Percentiles rank a stretch among this genome's conserved stretches.
Evolutionary conservation across 495 filamentous ascomycete genomes (phyloP).

Genomic region (Cudoniella acicularis): DNA sequence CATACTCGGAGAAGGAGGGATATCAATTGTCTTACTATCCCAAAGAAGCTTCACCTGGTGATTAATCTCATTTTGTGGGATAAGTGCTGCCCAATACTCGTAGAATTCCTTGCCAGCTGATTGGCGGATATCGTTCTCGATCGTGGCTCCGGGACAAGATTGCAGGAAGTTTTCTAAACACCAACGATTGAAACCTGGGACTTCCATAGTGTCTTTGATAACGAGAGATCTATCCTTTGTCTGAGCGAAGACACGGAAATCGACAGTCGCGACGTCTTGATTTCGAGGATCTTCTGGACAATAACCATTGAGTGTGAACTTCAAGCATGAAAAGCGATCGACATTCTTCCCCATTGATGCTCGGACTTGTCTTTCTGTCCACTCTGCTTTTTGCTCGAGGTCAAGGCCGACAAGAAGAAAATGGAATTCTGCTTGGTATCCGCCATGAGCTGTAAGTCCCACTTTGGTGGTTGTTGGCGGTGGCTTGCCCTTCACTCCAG

Average conservation of each 20-base stretch:
- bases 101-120: conserved; percentile 27
- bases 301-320: conserved; percentile 30
- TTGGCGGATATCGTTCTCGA: conserved; percentile 30
- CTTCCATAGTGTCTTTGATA: conserved; percentile 22
- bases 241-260: conserved; percentile 34
- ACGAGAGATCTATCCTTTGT: conserved; percentile 17
- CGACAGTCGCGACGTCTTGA: conserved; percentile 33
- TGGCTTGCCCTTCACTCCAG: conserved; percentile 31
- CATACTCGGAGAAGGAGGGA: conserved; percentile 13
- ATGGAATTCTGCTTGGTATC: conserved; percentile 20
- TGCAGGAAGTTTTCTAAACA: conserved; percentile 33
- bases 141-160: conserved; percentile 25
- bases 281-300: conserved; percentile 27
- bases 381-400: conserved; percentile 18
- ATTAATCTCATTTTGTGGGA: conserved; percentile 29
- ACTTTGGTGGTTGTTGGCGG: conserved; percentile 25
- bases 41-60: conserved; percentile 26
- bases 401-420: conserved; percentile 19
- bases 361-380: conserved; percentile 12
- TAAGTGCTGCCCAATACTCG: conserved; percentile 33
- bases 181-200: conserved; percentile 30
- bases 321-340: conserved; percentile 18
- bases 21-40: conserved; percentile 21
- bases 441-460: conserved; percentile 2
- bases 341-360: conserved; percentile 12